Evolutionary conservation across 305 asterid species (phyloP), one percentile per base, ranked within the genome.

Genomic region (Fraxinus floribunda): DNA sequence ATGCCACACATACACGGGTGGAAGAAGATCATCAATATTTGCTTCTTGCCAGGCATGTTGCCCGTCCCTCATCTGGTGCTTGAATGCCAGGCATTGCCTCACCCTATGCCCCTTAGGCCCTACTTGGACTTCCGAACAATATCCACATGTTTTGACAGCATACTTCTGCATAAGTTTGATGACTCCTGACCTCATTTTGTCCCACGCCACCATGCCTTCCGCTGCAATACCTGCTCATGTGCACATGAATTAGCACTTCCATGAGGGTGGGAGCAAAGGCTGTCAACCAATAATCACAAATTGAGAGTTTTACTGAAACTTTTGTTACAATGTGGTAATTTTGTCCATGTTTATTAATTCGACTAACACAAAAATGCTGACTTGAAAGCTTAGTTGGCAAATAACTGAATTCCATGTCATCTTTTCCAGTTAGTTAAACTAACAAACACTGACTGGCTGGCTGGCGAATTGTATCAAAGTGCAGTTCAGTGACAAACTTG

Each of bases 31-130:
- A 10, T 92, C 97, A 32, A 90, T 52, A 13, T 92, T 87, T 9
- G 98, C 96, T 81, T 90, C 92, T 78, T 94, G 96, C 96, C 98
- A 92, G 64, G 86, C 95, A 78, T 94, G 98, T 49, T 92, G 94
- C 15, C 97, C 98, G 49, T 91, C 96, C 83, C 96, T 83, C 96
- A 91, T 91, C 86, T 94, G 98, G 87, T 91, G 96, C 87, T 92
- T 94, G 90, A 91, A 92, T 15, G 92, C 92, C 83, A 86, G 93
- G 81, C 97, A 94, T 52, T 89, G 93, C 90, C 94, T 91, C 79
- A 88, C 90, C 76, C 95, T 85, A 80, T 94, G 95, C 81, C 98
- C 98, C 79, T 89, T 90, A 7, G 95, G 93, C 80, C 98, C 97
- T 2, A 94, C 93, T 81, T 94, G 98, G 84, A 94, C 93, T 85